These are phyloP conservation scores for Iberis amara DNA, from an alignment of 441 rosid species.

Conservation along the genomic window DNA sequence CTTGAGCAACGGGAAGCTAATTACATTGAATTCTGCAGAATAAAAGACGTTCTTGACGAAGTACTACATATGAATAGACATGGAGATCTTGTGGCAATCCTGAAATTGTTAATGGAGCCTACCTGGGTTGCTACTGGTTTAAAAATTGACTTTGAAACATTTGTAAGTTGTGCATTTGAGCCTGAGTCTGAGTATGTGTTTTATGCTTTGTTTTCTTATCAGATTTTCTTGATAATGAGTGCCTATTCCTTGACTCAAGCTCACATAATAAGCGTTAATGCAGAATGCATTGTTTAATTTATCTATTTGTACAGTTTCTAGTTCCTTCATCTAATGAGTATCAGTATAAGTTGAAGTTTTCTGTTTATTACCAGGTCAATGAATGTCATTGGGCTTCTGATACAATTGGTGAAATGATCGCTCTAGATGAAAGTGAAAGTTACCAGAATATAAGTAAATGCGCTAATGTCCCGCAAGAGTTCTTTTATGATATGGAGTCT, in stretches of 20 bases:
- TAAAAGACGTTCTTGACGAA: conserved; percentile 77
- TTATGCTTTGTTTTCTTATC: conserved; percentile 1
- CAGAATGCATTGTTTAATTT: not conserved
- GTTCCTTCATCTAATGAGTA: conserved; percentile 3
- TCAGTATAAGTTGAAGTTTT: conserved; percentile 1
- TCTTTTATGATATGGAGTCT: conserved; percentile 89
- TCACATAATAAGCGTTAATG: conserved; percentile 1
- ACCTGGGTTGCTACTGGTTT: conserved; percentile 94
- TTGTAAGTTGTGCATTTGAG: conserved; percentile 37
- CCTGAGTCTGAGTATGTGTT: not conserved
- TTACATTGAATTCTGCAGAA: conserved; percentile 88
- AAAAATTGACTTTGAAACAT: conserved; percentile 71
- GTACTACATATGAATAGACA: conserved; percentile 63
- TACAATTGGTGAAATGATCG: conserved; percentile 65
- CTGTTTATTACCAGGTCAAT: conserved; percentile 44
- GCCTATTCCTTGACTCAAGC: not conserved
- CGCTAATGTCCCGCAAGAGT: conserved; percentile 60
- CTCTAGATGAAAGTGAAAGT: conserved; percentile 54
- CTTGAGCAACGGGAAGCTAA: conserved; percentile 92
- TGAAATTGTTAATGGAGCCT: conserved; percentile 80
- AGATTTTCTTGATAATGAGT: not conserved
- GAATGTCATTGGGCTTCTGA: conserved; percentile 70
- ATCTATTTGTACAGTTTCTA: not conserved
- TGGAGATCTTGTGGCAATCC: conserved; percentile 61
- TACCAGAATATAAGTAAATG: conserved; percentile 45